Percentiles rank a stretch among this genome's conserved stretches.
These are phyloP conservation scores for Erodium texanum DNA, from an alignment of 441 rosid genomes.

Conservation along the genomic window DNA sequence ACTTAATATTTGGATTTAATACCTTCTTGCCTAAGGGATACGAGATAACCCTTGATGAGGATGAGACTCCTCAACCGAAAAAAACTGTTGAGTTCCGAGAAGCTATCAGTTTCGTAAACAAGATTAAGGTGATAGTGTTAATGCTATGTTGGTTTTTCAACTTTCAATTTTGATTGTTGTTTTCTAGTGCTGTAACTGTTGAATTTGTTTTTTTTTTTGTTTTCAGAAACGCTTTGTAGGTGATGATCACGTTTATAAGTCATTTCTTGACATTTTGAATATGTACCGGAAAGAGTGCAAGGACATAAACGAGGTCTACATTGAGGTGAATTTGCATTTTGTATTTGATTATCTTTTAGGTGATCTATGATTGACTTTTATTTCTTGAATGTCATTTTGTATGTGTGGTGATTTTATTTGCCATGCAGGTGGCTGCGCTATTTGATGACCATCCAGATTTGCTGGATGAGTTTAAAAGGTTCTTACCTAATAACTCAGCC, in stretches of 20 bases:
- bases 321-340: constrained; percentile 48
- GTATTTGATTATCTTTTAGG: background rate
- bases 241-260: constrained; percentile 81
- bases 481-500: constrained; percentile 79
- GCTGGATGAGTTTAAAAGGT: constrained; percentile 72
- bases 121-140: constrained; percentile 68
- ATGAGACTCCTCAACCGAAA: constrained; percentile 67
- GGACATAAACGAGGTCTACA: constrained; percentile 78
- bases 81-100: constrained; percentile 95
- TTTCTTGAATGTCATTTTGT: background rate
- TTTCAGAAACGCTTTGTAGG: constrained; percentile 90
- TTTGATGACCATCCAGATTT: constrained; percentile 81
- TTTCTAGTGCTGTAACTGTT: constrained; percentile 14
- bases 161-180: constrained; percentile 11
- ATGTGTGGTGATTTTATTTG: background rate
- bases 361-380: constrained; percentile 9
- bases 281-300: constrained; percentile 92
- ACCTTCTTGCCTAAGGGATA: constrained; percentile 94
- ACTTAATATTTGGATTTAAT: constrained; percentile 89
- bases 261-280: constrained; percentile 85
- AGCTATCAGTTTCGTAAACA: constrained; percentile 93
- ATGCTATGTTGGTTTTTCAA: constrained; percentile 1
- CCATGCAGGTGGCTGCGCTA: constrained; percentile 68
- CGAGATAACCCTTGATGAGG: constrained; percentile 81
- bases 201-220: constrained; percentile 21